These are phyloP conservation scores for Achaetomium macrosporum DNA, from an alignment of 2,329 filamentous ascomycete genomes.

Conservation along the genomic window DNA sequence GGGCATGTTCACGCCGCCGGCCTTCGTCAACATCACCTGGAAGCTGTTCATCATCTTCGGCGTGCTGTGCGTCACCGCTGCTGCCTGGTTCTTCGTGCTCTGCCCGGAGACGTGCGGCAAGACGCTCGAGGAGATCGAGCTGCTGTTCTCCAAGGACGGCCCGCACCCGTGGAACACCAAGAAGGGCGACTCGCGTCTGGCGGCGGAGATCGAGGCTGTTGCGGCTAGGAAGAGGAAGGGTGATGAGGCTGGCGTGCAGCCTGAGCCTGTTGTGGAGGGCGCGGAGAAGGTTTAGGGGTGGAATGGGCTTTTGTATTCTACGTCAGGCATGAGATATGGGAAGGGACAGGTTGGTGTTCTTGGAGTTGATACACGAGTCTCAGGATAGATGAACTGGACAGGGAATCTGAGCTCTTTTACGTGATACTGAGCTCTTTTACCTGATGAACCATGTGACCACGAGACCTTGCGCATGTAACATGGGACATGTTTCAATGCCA, in stretches of 20 bases:
- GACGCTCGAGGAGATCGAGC: conserved; percentile 38
- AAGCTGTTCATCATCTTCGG: conserved; percentile 41
- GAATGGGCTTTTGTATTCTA: no score
- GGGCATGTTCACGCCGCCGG: conserved; percentile 52
- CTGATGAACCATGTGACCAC: no score
- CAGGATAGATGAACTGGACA: no score
- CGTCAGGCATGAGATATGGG: no score
- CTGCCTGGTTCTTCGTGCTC: conserved; percentile 32
- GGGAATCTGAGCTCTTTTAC: no score
- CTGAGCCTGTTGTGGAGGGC: background rate
- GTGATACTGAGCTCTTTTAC: no score
- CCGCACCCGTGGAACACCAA: conserved; percentile 36
- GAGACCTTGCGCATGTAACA: no score
- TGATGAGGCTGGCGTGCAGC: conserved; percentile 4
- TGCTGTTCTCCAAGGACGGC: conserved; percentile 30
- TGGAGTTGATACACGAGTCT: no score
- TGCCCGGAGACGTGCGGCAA: conserved; percentile 38
- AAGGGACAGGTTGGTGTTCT: no score
- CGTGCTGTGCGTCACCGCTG: conserved; percentile 31
- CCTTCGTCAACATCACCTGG: conserved; percentile 53
- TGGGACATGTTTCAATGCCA: no score
- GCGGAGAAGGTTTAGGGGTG: conserved; percentile 12
- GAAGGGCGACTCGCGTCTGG: conserved; percentile 27
- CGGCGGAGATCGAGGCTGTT: conserved; percentile 27
- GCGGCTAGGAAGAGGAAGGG: conserved; percentile 19